Conservation (phyloP, 495 filamentous ascomycete genomes). For the Xylaria castorea region DNA sequence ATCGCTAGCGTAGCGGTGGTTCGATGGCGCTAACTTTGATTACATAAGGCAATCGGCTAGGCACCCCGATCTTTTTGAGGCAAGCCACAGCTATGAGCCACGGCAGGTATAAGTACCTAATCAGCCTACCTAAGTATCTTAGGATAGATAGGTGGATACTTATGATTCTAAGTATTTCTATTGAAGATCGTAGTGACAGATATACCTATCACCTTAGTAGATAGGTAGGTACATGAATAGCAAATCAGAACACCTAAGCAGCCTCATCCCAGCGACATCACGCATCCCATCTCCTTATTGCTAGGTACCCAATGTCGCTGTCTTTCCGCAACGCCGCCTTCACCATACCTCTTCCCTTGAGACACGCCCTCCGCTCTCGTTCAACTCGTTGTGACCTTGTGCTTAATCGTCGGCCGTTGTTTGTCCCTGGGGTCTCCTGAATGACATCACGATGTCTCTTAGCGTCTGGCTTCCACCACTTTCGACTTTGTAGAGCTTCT, state of each 20-base stretch:
- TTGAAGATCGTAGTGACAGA: background rate
- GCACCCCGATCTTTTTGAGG: background rate
- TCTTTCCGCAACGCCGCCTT: background rate
- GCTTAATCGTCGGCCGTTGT: background rate
- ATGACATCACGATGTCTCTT: slow-evolving; percentile 48
- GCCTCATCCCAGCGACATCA: background rate
- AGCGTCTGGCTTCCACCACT: slow-evolving; percentile 39
- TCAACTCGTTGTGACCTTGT: background rate
- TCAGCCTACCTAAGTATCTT: too few relatives aligned
- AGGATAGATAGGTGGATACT: background rate
- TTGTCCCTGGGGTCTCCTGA: slow-evolving; percentile 13
- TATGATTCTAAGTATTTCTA: background rate
- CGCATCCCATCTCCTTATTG: background rate
- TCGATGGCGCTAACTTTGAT: background rate
- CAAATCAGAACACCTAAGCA: background rate
- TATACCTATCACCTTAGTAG: background rate
- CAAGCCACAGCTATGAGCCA: slow-evolving; percentile 4
- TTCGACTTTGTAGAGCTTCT: slow-evolving; percentile 56
- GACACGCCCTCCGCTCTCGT: background rate
- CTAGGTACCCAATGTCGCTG: background rate
- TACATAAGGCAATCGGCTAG: background rate
- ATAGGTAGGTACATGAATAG: background rate
- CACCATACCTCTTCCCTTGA: background rate
- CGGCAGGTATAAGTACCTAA: background rate
- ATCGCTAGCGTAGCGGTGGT: background rate